These are phyloP conservation scores for Chloris gayana DNA, from an alignment of 176 grass and related monocot genomes.

Conservation along the genomic window DNA sequence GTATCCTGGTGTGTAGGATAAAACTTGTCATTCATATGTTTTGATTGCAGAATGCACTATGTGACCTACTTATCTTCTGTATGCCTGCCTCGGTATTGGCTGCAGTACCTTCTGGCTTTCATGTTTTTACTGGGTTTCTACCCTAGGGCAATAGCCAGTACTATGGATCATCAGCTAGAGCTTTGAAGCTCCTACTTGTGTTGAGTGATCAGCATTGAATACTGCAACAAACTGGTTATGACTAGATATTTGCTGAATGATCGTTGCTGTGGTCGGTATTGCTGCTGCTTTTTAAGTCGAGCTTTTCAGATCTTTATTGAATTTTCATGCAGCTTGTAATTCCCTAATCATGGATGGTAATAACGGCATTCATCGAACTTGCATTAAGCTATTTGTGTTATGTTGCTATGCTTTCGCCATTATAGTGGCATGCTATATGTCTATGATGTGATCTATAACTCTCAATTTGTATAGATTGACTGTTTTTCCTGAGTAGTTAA, in stretches of 20 bases:
- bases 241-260: not conserved
- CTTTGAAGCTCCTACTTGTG: not conserved
- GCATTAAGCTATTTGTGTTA: not conserved
- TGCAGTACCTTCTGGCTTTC: not conserved
- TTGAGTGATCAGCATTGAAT: not conserved
- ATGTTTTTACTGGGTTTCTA: not conserved
- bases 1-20: not conserved
- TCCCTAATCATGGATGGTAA: not conserved
- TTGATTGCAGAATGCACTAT: not conserved
- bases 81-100: slow-evolving; percentile 7
- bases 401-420: not conserved
- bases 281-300: not conserved
- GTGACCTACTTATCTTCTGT: too few species aligned
- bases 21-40: not conserved
- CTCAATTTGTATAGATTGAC: not conserved
- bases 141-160: not conserved
- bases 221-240: not conserved
- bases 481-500: slow-evolving; percentile 25
- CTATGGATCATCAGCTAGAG: slow-evolving; percentile 12
- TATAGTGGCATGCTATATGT: slow-evolving; percentile 2
- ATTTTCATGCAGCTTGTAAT: slow-evolving; percentile 28
- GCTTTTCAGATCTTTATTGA: not conserved
- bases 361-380: slow-evolving; percentile 7
- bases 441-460: slow-evolving; percentile 22
- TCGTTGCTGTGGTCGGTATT: not conserved